These are phyloP conservation scores for Saccharum hybrid DNA, from an alignment of 202 grass and related monocot genomes.

Conservation along the genomic window DNA sequence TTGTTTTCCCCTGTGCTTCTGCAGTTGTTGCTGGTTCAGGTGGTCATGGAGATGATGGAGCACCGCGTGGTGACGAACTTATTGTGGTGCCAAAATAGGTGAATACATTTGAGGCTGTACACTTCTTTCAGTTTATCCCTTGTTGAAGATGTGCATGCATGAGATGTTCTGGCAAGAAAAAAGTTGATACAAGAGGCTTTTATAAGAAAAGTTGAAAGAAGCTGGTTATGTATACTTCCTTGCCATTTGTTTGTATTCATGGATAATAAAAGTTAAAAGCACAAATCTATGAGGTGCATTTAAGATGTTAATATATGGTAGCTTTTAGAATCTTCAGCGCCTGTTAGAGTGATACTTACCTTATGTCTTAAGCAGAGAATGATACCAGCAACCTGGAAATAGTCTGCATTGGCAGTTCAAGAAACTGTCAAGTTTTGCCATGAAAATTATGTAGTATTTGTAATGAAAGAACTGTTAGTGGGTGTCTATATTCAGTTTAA, in stretches of 20 bases:
- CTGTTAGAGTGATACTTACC: neutral
- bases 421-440: neutral
- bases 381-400: neutral
- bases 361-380: slow-evolving; percentile 18
- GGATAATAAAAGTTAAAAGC: slow-evolving; percentile 15
- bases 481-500: slow-evolving; percentile 14
- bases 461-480: neutral
- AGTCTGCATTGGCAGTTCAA: slow-evolving; percentile 15
- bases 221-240: neutral
- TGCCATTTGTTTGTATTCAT: slow-evolving; percentile 20
- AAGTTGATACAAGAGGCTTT: neutral
- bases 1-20: slow-evolving; percentile 41
- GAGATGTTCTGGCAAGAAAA: neutral
- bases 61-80: slow-evolving; percentile 41
- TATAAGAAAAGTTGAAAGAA: neutral
- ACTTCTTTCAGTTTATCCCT: neutral
- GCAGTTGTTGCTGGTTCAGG: slow-evolving; percentile 47
- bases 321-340: neutral
- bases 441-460: neutral
- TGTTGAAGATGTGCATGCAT: slow-evolving; percentile 24
- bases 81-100: slow-evolving; percentile 58
- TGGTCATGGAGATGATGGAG: slow-evolving; percentile 45
- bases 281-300: neutral
- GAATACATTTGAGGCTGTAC: slow-evolving; percentile 7
- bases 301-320: slow-evolving; percentile 21